Base-by-base conservation (phyloP, 1,284 basidiomycete genomes). In the Austroboletus novae-zelandiae region DNA sequence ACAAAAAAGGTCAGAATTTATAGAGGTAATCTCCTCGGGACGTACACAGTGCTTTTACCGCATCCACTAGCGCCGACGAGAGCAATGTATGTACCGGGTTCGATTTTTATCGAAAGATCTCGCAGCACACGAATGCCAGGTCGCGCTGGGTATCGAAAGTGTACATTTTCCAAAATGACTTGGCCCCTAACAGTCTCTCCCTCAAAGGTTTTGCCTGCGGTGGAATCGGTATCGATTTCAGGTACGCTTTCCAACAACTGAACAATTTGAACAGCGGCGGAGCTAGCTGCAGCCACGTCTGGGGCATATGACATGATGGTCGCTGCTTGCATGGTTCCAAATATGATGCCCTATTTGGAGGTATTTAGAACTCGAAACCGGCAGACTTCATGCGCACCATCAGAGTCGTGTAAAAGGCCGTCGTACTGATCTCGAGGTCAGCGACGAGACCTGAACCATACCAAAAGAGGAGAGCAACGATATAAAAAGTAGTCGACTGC, bases 61-160 rank as follows among this genome's bases (percentile, higher is more conserved):
- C 83, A 93, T 17, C 92, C 92, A 66, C 84, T 88, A 25, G 90
- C 89, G 53, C 96, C 96, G 43, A 97, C 94, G 11, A 98, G 77
- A 4, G 95, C 95, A 52, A 93, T 81, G 53, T 91, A 97, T 29
- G 90, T 94, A 17, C 96, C 95, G 4, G 95, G 91, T 60, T 90
- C 80, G 27, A 95, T 83, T 46, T 86, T 80, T 45, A 98, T 68
- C 48, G 84, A 84, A 31, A 98, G 72, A 55, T 85, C 86, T 45
- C 91, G 85, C 48, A 98, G 73, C 4, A 98, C 94, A 44, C 89
- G 86, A 15, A 95, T 87, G 54, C 81, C 81, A 25, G 92, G 90
- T 50, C 96, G 82, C 3, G 94, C 93, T 1, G 96, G 96, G 71
- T 98, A 98, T 27, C 93, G 81, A 81, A 98, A 98, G 71, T 95